Base-by-base conservation (phyloP, 495 filamentous ascomycete species). In the Pseudevernia furfuracea region DNA sequence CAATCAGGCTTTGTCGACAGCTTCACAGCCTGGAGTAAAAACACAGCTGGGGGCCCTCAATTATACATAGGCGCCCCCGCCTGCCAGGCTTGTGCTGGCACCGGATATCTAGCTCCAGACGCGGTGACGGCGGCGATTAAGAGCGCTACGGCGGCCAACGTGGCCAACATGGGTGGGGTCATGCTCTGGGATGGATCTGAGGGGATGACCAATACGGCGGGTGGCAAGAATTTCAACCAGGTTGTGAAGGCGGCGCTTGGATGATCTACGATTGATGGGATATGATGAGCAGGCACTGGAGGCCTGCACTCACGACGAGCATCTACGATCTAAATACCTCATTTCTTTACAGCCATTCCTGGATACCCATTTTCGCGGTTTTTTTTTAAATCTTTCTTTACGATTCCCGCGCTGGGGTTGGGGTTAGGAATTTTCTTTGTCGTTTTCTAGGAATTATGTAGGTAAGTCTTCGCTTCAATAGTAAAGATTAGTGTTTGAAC, bases 151-250 rank as follows among this genome's bases (percentile, higher is more conserved):
- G 59, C 69, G 21, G 65, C 62, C 11, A 62, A 59, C 5, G n/a
- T 67, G 58, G 38, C 65, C 19, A 75, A 77, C 28, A 79, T 82
- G 60, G 82, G 81, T 9, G 82, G 82, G 10, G 71, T 84, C 49
- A 80, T 84, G 82, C 72, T 84, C 68, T 84, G 82, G 82, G 77
- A 77, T 64, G 82, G 74, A n/a, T 46, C 66, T 0, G 65, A 68
- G 56, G 73, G 56, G 4, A 38, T 65, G 49, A 39, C 43, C 52
- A 75, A 74, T 66, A 61, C 66, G 19, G 65, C 68, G 0, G 67
- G 61, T 21, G 64, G 67, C 14, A 32, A 58, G 43, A 64, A 69
- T 58, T 67, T 67, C 58, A 36, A 58, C 49, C 14, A 34, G 12
- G 36, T 59, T 36, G 72, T 71, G 1, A 66, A 64, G 59, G 66